Base-by-base conservation (phyloP, 1,284 basidiomycete species). In the Prillingera fragicola region DNA sequence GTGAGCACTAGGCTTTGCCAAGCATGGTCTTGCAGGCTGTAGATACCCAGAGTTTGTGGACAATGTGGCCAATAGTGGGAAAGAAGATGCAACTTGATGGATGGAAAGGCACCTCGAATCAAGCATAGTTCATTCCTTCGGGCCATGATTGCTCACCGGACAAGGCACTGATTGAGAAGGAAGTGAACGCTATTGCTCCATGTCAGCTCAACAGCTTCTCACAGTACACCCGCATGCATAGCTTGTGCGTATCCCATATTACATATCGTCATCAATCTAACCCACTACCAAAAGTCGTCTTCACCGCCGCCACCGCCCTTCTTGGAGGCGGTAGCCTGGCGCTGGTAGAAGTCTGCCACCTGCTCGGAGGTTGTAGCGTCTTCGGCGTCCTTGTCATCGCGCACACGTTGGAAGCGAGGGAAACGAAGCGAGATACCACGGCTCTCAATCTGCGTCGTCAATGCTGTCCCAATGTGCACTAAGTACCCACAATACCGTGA, bases 341-440 rank as follows among this genome's bases (percentile, higher is more conserved):
- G 77, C 63, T 87, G 80, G 70, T 97, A 98, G 82, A 97, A 95
- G 58, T 94, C 89, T 40, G 90, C 87, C 55, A 98, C 85, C 78
- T 91, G 89, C 62, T 96, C 91, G 4, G 90, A 82, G 5, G 83
- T 80, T 13, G 95, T 98, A 18, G 89, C 87, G 68, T 95, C 87
- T 48, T 96, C 90, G 8, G 83, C 82, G 15, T 75, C 75, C 72
- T 99, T 98, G 73, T 98, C 95, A 55, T 97, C 94, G 50, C 95
- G 80, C 32, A 94, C 75, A 41, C 83, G 80, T 54, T 97, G 80
- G 71, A 97, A 98, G 22, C 94, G 81, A 26, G 95, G 94, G 73
- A 99, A 99, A 9, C 95, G 83, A 38, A 98, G 73, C 19, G 91
- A 96, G 59, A 99, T 87, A 0, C 94, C 91, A 56, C 90, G 76